Base-by-base conservation (phyloP, 2,329 filamentous ascomycete genomes). In the Lasiodiplodia gonubiensis region DNA sequence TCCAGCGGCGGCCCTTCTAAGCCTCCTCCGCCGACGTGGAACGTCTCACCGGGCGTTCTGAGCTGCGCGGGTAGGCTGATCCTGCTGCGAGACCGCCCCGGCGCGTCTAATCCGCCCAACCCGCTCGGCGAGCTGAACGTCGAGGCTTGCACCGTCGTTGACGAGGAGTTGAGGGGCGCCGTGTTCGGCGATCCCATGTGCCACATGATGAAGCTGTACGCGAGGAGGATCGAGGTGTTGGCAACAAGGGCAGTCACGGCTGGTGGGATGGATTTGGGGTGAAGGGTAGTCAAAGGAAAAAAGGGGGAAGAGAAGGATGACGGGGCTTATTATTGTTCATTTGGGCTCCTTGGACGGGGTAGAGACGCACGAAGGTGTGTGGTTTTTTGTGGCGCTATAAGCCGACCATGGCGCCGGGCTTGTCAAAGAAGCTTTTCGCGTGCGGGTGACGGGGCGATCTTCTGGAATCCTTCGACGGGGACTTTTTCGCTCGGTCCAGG, bases 101-200 rank as follows among this genome's bases (percentile, higher is more conserved):
- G 30, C 16, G 23, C 25, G 10, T 51, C 23, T 10, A 21, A 37
- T 21, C 46, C 21, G 33, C 23, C 33, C 8, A 39, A 53, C 4
- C 48, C 48, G 37, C 16, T 67, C 4, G 49, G 57, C 18, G 55
- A 57, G 66, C 10, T 46, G n/a, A 48, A 68, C 23, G 78, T 93
- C 0, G 86, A 91, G 55, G 92, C 92, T 2, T 89, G 89, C 69
- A 84, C 89, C 11, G 86, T 90, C 10, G 86, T 82, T 0, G 91
- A 95, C 70, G 86, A 89, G 52, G 83, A 91, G 74, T 78, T 97
- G 61, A 82, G 90, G 27, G 85, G 83, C 1, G 85, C 93, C 0
- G 83, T 97, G 4, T 97, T 93, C 86, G 93, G 93, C 0, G 92
- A 97, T 75, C 91, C 92, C 0, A 82, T 92, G 52, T 90, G 89